Evolutionary conservation across 345 rosid genomes (phyloP), one percentile per base, ranked within the genome.

Genomic region (Hevea brasiliensis): DNA sequence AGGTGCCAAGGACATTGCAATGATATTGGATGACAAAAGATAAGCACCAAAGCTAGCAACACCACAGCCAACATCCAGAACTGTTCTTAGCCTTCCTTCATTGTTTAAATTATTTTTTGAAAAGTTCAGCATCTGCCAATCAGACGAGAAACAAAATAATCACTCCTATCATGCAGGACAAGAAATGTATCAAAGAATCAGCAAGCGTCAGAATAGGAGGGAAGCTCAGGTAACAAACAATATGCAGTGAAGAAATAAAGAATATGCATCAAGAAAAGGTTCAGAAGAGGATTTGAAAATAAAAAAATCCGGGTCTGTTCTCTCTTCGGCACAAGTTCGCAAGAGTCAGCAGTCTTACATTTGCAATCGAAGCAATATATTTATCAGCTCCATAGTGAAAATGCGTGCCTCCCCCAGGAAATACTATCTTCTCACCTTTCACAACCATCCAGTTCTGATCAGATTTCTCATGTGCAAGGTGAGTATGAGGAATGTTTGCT

Each of bases 371-470:
- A 65, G 99, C 88, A 78, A 95, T 95, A 79, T 95, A 95, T 73
- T 95, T 95, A 77, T 85, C 99, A 76, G 99, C 99, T 74, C 99
- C 99, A 69, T 93, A 89, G 84, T 95, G 99, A 77, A 95, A 95
- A 82, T 95, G 99, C 64, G 99, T 95, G 60, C 99, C 99, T 65
- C 99, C 99, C 29, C 99, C 99, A 0, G 99, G 98, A 68, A 95
- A 95, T 6, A 68, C 72, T n/a, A 95, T 95, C 84, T 88, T 95
- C 37, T 93, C 96, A 61, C 98, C 99, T 90, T 91, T 90, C 1
- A 89, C 98, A 86, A 90, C 92, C 99, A 95, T 95, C 99, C 99
- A 95, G 76, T 95, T 95, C 89, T 95, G 99, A 76, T 93, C 98
- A 84, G 99, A 95, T 81, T 95, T 95, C 74, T 95, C 98, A 68